These are phyloP conservation scores for Capsicum baccatum DNA, from an alignment of 257 asterid genomes.

Conservation along the genomic window DNA sequence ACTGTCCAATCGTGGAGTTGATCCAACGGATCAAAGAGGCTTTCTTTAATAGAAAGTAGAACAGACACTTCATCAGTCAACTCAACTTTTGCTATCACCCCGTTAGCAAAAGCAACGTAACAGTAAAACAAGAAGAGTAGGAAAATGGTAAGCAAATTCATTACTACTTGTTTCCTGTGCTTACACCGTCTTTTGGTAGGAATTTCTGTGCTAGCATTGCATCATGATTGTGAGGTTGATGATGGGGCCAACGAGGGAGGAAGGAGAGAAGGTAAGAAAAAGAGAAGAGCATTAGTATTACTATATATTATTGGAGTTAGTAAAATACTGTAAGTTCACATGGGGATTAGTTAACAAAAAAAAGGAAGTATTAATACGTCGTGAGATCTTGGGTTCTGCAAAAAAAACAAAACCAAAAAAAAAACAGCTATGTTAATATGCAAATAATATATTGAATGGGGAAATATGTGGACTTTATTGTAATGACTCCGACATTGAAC, in stretches of 20 bases:
- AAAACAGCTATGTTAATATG: constrained; percentile 56
- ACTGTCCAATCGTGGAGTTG: constrained; percentile 61
- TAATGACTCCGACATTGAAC: constrained; percentile 66
- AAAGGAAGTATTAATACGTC: constrained; percentile 33
- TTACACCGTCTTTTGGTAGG: constrained; percentile 4
- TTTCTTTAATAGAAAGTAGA: constrained; percentile 54
- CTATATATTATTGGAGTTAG: constrained; percentile 20
- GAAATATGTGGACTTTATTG: constrained; percentile 61
- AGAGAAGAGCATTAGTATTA: constrained; percentile 27
- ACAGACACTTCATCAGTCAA: constrained; percentile 46
- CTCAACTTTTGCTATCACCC: constrained; percentile 28
- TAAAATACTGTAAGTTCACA: constrained; percentile 23
- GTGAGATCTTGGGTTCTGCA: constrained; percentile 82
- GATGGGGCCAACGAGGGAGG: constrained; percentile 47
- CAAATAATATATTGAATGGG: constrained; percentile 40
- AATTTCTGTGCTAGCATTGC: constrained; percentile 18
- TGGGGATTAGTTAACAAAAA: constrained; percentile 37
- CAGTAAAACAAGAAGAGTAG: constrained; percentile 38
- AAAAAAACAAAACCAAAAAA: constrained; percentile 29
- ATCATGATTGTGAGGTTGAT: constrained; percentile 28
- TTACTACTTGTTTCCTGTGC: constrained; percentile 34
- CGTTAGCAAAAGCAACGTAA: constrained; percentile 35
- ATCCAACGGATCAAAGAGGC: constrained; percentile 62
- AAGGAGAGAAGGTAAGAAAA: constrained; percentile 32
- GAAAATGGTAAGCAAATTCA: constrained; percentile 47